Evolutionary conservation across 192 early-diverging fungal species (phyloP).

Genomic region (Linnemannia exigua): DNA sequence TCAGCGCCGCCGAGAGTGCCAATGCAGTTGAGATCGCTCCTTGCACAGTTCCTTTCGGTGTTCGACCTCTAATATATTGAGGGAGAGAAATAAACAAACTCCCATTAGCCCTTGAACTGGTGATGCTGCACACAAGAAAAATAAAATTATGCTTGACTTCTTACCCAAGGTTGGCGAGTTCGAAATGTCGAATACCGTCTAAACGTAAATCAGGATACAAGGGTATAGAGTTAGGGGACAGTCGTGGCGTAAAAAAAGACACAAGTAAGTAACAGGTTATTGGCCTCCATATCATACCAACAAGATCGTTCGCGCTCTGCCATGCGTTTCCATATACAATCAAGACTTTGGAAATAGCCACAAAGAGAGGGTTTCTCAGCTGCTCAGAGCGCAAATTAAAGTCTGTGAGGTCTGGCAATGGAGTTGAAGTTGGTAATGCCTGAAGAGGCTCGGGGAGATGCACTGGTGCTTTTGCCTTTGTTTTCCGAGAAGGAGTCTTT

Average conservation of each 20-base stretch:
- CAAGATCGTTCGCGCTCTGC: conserved; percentile 55
- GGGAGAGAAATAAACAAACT: background rate
- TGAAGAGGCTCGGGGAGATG: conserved; percentile 29
- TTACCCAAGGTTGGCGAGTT: conserved; percentile 53
- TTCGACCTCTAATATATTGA: conserved; percentile 35
- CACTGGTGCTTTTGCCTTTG: conserved; percentile 1
- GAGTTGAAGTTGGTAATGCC: conserved; percentile 25
- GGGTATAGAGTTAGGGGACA: background rate
- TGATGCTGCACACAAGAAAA: background rate
- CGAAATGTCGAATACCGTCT: conserved; percentile 54
- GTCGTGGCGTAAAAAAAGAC: background rate
- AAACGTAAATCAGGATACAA: background rate
- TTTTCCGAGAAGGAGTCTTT: conserved; percentile 19
- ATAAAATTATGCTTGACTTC: background rate
- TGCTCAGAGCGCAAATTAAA: conserved; percentile 43
- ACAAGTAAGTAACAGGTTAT: background rate
- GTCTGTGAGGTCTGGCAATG: conserved; percentile 39
- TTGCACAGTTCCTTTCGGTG: conserved; percentile 52
- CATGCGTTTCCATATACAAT: conserved; percentile 53
- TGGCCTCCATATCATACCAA: conserved; percentile 23
- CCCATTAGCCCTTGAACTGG: background rate
- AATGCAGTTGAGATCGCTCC: conserved; percentile 50
- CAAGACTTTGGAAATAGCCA: conserved; percentile 43
- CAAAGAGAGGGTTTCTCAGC: conserved; percentile 44
- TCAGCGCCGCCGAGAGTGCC: conserved; percentile 35